A percentile compares a stretch with the other conserved stretches of the same genome.
phyloP scores from a whole-genome alignment of 805 yeast species.

The Jamesozyma hellenica region DNA sequence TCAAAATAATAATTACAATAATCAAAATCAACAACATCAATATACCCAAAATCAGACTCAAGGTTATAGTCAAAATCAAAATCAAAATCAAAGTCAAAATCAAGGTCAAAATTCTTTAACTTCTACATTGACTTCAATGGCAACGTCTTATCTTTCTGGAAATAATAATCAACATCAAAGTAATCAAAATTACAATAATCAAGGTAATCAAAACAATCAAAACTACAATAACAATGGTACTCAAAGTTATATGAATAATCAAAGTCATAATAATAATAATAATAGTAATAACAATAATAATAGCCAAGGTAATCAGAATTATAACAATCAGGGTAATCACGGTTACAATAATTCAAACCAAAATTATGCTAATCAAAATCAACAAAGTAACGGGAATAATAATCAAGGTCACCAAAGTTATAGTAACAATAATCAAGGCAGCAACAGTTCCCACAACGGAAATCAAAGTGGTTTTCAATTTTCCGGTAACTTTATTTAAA shows the following conservation, averaged over 20 bases:
- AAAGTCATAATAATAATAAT: no score
- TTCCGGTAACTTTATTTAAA: conserved; percentile 11
- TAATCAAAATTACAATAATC: conserved; percentile 1
- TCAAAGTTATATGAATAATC: no score
- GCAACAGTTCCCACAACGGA: neutral
- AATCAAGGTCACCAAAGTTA: no score
- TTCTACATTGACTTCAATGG: conserved; percentile 16
- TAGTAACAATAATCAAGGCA: no score
- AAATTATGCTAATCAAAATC: neutral
- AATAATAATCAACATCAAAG: conserved; percentile 3
- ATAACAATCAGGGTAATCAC: conserved; percentile 1
- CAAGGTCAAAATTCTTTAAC: conserved; percentile 5
- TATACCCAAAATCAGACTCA: neutral
- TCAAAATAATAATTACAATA: no score
- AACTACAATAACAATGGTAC: neutral
- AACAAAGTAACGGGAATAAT: neutral
- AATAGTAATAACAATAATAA: neutral
- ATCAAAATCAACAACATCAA: conserved; percentile 1
- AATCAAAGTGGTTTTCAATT: conserved; percentile 8
- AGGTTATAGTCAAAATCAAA: neutral
- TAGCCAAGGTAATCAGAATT: no score
- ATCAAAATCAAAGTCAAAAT: neutral
- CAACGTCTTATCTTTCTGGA: conserved; percentile 9
- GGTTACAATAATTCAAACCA: neutral
- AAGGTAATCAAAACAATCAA: conserved; percentile 1